Evolutionary conservation across 768 basidiomycete species (phyloP).

Genomic region (Chalciporus pseudorubinellus): DNA sequence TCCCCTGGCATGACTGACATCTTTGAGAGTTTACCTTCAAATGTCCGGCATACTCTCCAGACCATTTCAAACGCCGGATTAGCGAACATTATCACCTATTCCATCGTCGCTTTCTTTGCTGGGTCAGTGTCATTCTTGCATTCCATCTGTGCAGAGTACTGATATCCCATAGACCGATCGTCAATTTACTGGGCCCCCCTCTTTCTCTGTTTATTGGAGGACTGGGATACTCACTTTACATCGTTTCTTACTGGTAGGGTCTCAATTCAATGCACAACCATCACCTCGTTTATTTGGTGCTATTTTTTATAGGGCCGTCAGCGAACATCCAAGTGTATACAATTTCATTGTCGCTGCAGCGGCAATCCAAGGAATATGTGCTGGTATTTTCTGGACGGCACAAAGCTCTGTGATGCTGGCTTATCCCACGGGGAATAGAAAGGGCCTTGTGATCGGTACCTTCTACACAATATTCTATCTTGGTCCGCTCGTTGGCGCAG

Average conservation of each 20-base stretch:
- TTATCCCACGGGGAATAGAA: slow-evolving; percentile 77
- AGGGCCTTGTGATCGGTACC: slow-evolving; percentile 71
- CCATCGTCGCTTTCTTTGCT: slow-evolving; percentile 61
- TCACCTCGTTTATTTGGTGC: neutral
- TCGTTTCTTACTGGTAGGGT: slow-evolving; percentile 67
- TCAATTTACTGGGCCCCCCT: slow-evolving; percentile 75
- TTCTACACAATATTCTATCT: slow-evolving; percentile 87
- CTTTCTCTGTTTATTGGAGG: slow-evolving; percentile 73
- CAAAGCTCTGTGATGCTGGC: slow-evolving; percentile 84
- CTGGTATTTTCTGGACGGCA: slow-evolving; percentile 73
- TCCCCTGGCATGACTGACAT: slow-evolving; percentile 72
- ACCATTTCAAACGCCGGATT: slow-evolving; percentile 69
- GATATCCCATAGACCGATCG: slow-evolving; percentile 54
- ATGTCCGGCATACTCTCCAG: slow-evolving; percentile 64
- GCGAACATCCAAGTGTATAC: slow-evolving; percentile 61
- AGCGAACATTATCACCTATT: slow-evolving; percentile 64
- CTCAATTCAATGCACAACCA: neutral
- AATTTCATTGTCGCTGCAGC: slow-evolving; percentile 70
- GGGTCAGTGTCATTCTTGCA: slow-evolving; percentile 46
- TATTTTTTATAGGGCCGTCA: slow-evolving; percentile 48
- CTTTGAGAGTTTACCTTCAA: slow-evolving; percentile 73
- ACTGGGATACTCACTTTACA: slow-evolving; percentile 72
- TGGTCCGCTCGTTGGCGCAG: slow-evolving; percentile 74
- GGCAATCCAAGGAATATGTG: slow-evolving; percentile 71
- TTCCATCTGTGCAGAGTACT: neutral